Evolutionary conservation across 208 protist species (phyloP), one percentile per base, ranked within the genome.

Genomic region (Trypanosoma platydactyli): DNA sequence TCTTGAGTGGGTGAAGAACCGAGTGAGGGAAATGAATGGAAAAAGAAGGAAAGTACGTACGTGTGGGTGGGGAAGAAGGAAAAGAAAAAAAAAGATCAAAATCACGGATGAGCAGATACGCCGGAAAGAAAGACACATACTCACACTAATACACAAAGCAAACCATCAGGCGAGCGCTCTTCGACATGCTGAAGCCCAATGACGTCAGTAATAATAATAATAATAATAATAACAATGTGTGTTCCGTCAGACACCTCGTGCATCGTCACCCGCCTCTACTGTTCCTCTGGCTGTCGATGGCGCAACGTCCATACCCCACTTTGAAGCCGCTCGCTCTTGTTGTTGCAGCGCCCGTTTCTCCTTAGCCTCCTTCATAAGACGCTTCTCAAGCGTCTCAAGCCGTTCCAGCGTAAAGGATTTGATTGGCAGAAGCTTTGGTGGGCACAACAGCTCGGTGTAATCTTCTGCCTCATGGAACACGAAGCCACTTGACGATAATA

Each of bases 371-470:
- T 74, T 66, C 15, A 49, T 49, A 5, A 88, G n/a, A 45, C 86
- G 81, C 52, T 83, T 88, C 69, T 98, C 95, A 75, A 98, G 82
- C 59, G 68, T 45, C 71, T 98, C 96, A 1, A 98, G 77, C 49
- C 92, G 91, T 70, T 97, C 82, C 18, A 98, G 78, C 6, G 94
- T 88, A 66, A 95, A 87, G n/a, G 94, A 98, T 73, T 98, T 98
- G 71, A 98, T 93, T 30, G 97, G 92, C 69, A 98, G 88, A 35
- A 98, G 86, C 76, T 98, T 98, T 3, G 97, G 97, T 71, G 97
- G 97, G 79, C 96, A 98, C 18, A 98, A 79, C 20, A 98, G 68
- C 53, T 89, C 84, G 45, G 66, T 82, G 38, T 97, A 78, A 20
- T 81, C 80, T 22, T 83, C 83, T 24, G 70, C 73, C 29, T 96